Base-by-base conservation (phyloP, 345 rosid genomes). In the Camelina sativa region DNA sequence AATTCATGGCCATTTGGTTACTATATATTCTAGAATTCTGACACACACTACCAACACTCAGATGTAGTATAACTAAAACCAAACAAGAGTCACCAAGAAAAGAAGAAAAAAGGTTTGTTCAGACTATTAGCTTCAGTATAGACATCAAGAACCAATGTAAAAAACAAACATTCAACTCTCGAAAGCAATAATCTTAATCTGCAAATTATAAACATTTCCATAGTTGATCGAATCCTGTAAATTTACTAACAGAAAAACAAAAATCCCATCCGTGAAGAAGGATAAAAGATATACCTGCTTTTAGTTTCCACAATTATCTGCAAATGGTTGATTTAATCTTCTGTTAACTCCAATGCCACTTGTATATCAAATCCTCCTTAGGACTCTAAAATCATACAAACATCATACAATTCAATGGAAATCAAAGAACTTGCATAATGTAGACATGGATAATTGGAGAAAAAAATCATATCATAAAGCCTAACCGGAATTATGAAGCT, bases 181-280 rank as follows among this genome's bases (percentile, higher is more conserved):
- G 11, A 25, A 41, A 50, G 53, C 5, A 66, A 28, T 35, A 55
- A 65, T 17, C 16, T 62, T 8, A 72, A 52, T 28, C 54, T 62
- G 34, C 25, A 72, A 41, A 20, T 13, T 30, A 2, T 48, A 34
- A 44, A 9, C 16, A 58, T 34, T 32, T 4, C 16, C 51, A 61
- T 37, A 20, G 30, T 35, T 61, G 68, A 22, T n/a, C 15, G 1
- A 34, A 56, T 56, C 46, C 1, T 30, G 30, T 2, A 51, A 19
- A 60, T 9, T 43, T 38, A 9, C 32, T 22, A 38, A 50, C 61
- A 30, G 16, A 65, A 40, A 13, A 44, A 13, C 22, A 62, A 76
- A 13, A 48, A 54, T 20, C 52, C 47, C 9, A 69, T 23, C 30
- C 57, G 17, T 63, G 73, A 65, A 34, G 37, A 72, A 62, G 11